Evolutionary conservation across 805 yeast genomes (phyloP).

Genomic region (Spathaspora hagerdaliae): DNA sequence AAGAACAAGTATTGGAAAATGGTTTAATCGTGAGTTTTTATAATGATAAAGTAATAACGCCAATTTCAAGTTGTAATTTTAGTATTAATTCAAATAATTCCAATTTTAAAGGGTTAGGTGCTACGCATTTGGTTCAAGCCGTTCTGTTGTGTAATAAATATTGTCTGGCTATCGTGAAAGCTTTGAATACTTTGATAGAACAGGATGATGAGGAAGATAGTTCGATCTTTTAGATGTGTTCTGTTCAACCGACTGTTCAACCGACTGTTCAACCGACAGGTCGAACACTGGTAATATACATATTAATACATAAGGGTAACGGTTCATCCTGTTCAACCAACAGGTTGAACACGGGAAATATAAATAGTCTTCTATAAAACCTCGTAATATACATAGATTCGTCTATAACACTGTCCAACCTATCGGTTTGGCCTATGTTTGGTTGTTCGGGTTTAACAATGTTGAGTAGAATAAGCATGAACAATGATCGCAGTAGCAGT

Average conservation of each 20-base stretch:
- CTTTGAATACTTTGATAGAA: conserved; percentile 48
- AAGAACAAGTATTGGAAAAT: conserved; percentile 82
- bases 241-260: too few species aligned
- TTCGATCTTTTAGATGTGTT: conserved; percentile 16
- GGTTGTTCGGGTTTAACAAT: conserved; percentile 35
- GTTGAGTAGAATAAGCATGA: conserved; percentile 78
- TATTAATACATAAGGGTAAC: too few species aligned
- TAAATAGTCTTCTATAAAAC: too few species aligned
- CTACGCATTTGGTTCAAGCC: conserved; percentile 46
- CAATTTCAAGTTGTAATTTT: conserved; percentile 66
- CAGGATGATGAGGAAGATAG: conserved; percentile 34
- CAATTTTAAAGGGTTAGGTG: conserved; percentile 53
- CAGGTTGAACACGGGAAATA: too few species aligned
- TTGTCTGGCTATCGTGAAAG: conserved; percentile 59
- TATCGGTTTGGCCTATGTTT: too few species aligned
- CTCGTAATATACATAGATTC: too few species aligned
- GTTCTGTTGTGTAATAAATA: conserved; percentile 54
- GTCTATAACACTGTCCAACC: too few species aligned
- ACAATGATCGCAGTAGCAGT: conserved; percentile 95
- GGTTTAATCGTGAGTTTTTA: conserved; percentile 75
- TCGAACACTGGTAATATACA: too few species aligned
- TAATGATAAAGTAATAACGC: conserved; percentile 63
- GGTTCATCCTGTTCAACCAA: too few species aligned
- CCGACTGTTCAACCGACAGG: too few species aligned
- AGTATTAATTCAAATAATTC: conserved; percentile 44